These are phyloP conservation scores for Protomyces inouyei DNA, from an alignment of 1,139 yeast genomes.

Conservation along the genomic window DNA sequence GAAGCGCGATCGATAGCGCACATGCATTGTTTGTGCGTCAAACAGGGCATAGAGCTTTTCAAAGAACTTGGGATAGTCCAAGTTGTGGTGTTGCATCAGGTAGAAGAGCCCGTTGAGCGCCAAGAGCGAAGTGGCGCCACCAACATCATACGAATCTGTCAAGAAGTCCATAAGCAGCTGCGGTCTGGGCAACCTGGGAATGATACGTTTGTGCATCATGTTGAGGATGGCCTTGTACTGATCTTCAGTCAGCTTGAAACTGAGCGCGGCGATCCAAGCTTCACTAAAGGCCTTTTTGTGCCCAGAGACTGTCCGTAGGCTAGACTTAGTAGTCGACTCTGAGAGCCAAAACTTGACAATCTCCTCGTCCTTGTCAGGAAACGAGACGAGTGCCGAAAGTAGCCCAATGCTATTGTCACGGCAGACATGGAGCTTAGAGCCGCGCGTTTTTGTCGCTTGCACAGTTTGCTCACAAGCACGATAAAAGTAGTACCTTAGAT, in stretches of 20 bases:
- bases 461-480: slow-evolving; percentile 25
- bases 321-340: slow-evolving; percentile 24
- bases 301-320: slow-evolving; percentile 34
- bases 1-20: slow-evolving; percentile 78
- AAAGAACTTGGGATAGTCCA: slow-evolving; percentile 91
- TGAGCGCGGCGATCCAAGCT: slow-evolving; percentile 57
- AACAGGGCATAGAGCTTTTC: slow-evolving; percentile 73
- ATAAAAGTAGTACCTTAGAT: slow-evolving; percentile 37
- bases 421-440: slow-evolving; percentile 2
- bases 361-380: slow-evolving; percentile 26
- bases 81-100: slow-evolving; percentile 71
- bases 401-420: slow-evolving; percentile 26
- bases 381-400: slow-evolving; percentile 24
- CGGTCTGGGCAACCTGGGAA: slow-evolving; percentile 77
- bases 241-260: slow-evolving; percentile 44
- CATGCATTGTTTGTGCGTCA: slow-evolving; percentile 66
- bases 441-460: slow-evolving; percentile 7
- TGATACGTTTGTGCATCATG: slow-evolving; percentile 73
- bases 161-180: slow-evolving; percentile 85
- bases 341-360: slow-evolving; percentile 28
- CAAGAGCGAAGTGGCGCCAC: slow-evolving; percentile 46
- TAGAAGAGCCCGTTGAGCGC: slow-evolving; percentile 85
- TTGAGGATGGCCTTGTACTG: slow-evolving; percentile 69
- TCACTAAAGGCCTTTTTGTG: slow-evolving; percentile 68
- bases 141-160: slow-evolving; percentile 74